Conservation (phyloP, 306 rosid genomes). For the Vicia villosa region DNA sequence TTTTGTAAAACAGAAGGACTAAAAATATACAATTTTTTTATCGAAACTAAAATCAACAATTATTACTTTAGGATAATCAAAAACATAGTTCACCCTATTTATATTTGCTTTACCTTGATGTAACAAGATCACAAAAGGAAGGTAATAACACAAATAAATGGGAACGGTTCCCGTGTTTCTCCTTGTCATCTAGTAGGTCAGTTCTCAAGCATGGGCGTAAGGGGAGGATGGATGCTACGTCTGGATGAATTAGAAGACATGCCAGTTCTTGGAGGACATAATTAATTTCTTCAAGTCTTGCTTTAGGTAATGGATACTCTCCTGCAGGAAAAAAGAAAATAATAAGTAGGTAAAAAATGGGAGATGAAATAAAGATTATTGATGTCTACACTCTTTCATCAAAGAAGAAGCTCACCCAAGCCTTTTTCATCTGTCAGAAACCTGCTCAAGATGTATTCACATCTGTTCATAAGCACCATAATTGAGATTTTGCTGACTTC, state of each 20-base stretch:
- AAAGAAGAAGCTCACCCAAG: constrained; percentile 54
- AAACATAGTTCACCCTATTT: not conserved
- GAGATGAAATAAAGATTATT: constrained; percentile 36
- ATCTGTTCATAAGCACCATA: constrained; percentile 68
- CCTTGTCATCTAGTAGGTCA: constrained; percentile 48
- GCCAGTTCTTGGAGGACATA: constrained; percentile 80
- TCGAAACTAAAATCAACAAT: not conserved
- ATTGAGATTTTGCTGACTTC: constrained; percentile 89
- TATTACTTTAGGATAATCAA: not conserved
- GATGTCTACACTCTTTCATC: constrained; percentile 12
- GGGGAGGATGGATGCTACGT: constrained; percentile 66
- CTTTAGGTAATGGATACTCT: constrained; percentile 72
- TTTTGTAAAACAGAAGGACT: not conserved
- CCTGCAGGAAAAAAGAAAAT: constrained; percentile 54
- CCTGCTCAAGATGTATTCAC: constrained; percentile 78
- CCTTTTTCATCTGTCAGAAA: constrained; percentile 74
- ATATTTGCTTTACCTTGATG: constrained; percentile 67
- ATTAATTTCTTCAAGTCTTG: constrained; percentile 79
- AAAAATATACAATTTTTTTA: not conserved
- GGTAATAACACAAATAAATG: constrained; percentile 87
- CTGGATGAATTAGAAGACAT: constrained; percentile 63
- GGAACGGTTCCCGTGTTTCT: constrained; percentile 50
- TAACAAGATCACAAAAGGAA: constrained; percentile 79
- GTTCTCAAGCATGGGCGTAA: constrained; percentile 56
- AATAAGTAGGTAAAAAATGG: constrained; percentile 27